These are phyloP conservation scores for Solanum neorickii DNA, from an alignment of 257 asterid genomes.

Conservation along the genomic window DNA sequence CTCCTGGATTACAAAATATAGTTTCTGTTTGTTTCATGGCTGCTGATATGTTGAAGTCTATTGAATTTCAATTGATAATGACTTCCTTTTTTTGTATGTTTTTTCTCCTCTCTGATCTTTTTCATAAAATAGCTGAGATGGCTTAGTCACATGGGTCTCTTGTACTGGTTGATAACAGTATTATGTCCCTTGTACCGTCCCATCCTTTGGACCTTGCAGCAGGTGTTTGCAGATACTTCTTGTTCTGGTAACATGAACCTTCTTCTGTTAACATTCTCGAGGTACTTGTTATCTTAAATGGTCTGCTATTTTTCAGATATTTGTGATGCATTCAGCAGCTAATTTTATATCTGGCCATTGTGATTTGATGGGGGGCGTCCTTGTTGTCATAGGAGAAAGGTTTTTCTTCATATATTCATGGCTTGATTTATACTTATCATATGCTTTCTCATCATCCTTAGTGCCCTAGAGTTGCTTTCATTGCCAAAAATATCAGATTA, in stretches of 20 bases:
- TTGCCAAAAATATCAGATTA: background rate
- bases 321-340: constrained; percentile 31
- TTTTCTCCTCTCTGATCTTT: background rate
- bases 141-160: background rate
- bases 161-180: background rate
- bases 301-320: background rate
- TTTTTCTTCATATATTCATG: background rate
- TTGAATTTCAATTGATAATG: no score
- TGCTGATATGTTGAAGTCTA: background rate
- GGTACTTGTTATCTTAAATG: background rate
- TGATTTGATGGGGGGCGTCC: constrained; percentile 51
- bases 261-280: background rate
- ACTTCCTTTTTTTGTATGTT: background rate
- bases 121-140: background rate
- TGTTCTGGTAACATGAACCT: background rate
- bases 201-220: background rate
- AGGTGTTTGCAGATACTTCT: background rate
- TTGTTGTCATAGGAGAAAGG: background rate
- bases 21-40: background rate
- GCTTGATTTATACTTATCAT: background rate
- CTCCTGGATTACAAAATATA: no score
- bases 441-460: background rate
- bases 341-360: constrained; percentile 85
- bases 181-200: background rate
- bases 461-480: background rate